Conservation (phyloP, 106 monocot genomes). For the Iris macrosiphon region DNA sequence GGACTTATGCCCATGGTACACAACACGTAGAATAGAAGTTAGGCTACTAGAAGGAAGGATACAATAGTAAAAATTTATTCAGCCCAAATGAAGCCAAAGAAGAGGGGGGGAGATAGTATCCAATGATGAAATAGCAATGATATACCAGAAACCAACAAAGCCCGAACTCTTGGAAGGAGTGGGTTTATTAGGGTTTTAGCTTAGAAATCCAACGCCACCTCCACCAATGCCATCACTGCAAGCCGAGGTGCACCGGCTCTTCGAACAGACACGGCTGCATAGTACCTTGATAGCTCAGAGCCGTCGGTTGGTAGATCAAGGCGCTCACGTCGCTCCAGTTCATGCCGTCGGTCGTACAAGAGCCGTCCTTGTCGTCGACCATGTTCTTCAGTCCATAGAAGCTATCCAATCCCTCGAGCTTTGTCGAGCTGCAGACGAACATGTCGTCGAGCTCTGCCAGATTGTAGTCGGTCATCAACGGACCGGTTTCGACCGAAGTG, state of each 20-base stretch:
- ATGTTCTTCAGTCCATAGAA: conserved; percentile 15
- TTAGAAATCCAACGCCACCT: neutral
- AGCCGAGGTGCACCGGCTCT: conserved; percentile 1
- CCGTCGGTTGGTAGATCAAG: conserved; percentile 1
- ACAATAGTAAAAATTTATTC: too few species aligned
- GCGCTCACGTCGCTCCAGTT: conserved; percentile 25
- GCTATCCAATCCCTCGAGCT: conserved; percentile 23
- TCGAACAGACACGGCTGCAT: conserved; percentile 11
- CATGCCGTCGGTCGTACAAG: neutral
- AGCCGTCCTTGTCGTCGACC: neutral
- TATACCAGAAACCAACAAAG: too few species aligned
- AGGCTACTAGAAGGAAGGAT: too few species aligned
- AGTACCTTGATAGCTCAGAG: too few species aligned
- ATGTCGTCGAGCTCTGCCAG: conserved; percentile 40
- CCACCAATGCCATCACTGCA: neutral
- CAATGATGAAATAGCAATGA: too few species aligned
- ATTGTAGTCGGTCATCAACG: neutral
- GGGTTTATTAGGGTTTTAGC: conserved; percentile 4
- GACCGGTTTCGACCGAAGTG: neutral
- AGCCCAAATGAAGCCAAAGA: too few species aligned
- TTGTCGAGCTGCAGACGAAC: conserved; percentile 15
- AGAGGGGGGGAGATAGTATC: too few species aligned
- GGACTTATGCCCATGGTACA: too few species aligned
- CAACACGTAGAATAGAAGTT: too few species aligned
- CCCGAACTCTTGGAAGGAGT: too few species aligned